Base-by-base conservation (phyloP, 2,329 filamentous ascomycete genomes). In the Emergomyces africanus region DNA sequence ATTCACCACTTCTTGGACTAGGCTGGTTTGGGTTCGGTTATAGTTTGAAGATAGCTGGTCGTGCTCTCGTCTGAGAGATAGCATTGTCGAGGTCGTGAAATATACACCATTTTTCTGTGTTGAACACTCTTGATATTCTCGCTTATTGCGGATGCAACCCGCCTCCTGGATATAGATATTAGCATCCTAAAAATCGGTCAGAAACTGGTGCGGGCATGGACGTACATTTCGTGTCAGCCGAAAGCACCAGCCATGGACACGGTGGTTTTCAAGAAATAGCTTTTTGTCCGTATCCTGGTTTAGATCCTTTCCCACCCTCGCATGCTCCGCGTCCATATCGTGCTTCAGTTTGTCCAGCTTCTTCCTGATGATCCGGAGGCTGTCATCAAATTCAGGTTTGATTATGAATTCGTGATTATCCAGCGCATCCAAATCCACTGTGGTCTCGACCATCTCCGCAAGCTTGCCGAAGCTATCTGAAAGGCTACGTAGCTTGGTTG, bases 81-180 rank as follows among this genome's bases (percentile, higher is more conserved):
- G 87, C 66, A 99, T 79, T 37, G 81, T 84, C 58, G 84, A 85
- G 3, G 94, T 99, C 0, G 94, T 97, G 73, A 99, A 99, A 76
- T 94, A 99, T 59, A 97, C 94, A 49, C 94, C 94, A 71, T 96
- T 99, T 80, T 99, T 99, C 75, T 97, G 94, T 0, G 95, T 99
- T 0, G 91, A 95, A 71, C 90, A 95, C 73, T 99, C 94, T 67
- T 92, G 87, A 67, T 97, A 99, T 55, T 85, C 80, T 61, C 84
- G 85, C 70, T 94, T 95, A 74, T 95, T 95, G 62, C 94, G 87
- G 66, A 99, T 99, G 67, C 89, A 95, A 18, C 88, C 86, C 1
- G 94, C 90, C 76, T 99, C 94, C 60, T 66, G 49, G 30, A 46
- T 28, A 42, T 30, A 42, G 23, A 14, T 3, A 42, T 59, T 33